Conservation (phyloP, 768 basidiomycete genomes). For the Amanita rimosa region DNA sequence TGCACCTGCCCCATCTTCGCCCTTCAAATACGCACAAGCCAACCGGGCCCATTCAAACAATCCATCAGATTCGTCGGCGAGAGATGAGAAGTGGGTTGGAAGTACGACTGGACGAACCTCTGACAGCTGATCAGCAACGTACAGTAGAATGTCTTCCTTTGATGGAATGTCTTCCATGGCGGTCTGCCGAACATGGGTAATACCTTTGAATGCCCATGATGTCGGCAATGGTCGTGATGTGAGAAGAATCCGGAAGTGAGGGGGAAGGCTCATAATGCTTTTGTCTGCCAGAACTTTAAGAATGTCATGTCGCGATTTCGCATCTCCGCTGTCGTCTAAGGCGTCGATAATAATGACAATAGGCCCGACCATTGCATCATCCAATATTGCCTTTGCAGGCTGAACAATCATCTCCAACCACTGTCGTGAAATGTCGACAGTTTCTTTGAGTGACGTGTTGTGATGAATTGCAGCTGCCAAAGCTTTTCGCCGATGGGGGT, state of each 20-base stretch:
- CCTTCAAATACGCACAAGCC: conserved; percentile 14
- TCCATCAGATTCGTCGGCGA: conserved; percentile 15
- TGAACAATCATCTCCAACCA: not conserved
- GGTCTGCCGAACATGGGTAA: conserved; percentile 3
- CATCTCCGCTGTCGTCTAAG: no score
- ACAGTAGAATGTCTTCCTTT: conserved; percentile 5
- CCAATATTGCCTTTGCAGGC: not conserved
- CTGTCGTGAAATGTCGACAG: not conserved
- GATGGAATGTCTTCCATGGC: conserved; percentile 8
- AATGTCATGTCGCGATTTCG: not conserved
- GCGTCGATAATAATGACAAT: no score
- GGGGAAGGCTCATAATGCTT: conserved; percentile 10
- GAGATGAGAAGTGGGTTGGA: conserved; percentile 9
- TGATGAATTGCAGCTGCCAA: no score
- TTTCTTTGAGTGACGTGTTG: not conserved
- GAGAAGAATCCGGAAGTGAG: conserved; percentile 17
- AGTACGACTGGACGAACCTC: not conserved
- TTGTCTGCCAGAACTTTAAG: not conserved
- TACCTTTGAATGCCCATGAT: conserved; percentile 9
- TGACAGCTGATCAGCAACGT: not conserved
- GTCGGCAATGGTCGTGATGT: conserved; percentile 16
- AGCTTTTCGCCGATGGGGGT: no score
- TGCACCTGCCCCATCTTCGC: conserved; percentile 1
- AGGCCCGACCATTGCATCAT: not conserved
- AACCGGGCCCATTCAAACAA: conserved; percentile 7